phyloP scores from a whole-genome alignment of 2,329 filamentous ascomycete species.

The Ceratocystis papillata region DNA sequence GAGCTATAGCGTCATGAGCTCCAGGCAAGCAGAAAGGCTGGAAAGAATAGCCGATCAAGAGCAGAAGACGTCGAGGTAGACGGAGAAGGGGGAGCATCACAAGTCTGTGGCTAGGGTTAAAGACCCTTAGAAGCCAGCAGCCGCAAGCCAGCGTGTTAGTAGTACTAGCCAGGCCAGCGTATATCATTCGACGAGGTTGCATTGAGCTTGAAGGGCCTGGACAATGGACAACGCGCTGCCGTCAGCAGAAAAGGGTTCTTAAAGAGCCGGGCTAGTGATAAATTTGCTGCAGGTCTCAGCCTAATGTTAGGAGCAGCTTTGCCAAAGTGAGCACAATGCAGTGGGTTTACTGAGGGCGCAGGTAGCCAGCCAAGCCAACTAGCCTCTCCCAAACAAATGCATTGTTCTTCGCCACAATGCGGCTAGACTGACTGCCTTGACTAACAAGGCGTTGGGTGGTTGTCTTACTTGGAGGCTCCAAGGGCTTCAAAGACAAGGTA shows the following conservation, averaged over 20 bases:
- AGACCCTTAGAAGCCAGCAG: background rate
- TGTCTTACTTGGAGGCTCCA: too few species aligned
- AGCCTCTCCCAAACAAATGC: background rate
- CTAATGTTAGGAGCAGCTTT: too few species aligned
- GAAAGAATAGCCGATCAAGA: conserved; percentile 6
- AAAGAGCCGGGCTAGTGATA: too few species aligned
- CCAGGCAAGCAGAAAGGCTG: background rate
- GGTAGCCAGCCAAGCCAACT: background rate
- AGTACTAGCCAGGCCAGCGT: too few species aligned
- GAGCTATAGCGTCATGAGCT: background rate
- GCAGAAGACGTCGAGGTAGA: background rate
- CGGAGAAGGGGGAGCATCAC: background rate
- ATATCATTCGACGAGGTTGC: too few species aligned
- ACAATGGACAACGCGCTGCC: too few species aligned
- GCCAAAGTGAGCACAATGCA: too few species aligned
- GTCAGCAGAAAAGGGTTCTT: too few species aligned
- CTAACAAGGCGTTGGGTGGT: too few species aligned
- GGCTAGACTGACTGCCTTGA: background rate
- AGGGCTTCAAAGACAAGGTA: background rate
- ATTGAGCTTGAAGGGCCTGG: too few species aligned
- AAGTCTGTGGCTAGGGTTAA: background rate
- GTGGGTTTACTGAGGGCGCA: background rate
- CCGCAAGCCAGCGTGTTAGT: too few species aligned
- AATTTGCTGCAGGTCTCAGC: too few species aligned
- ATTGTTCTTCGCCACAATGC: background rate